phyloP scores from a whole-genome alignment of 2,329 filamentous ascomycete species.

The Biscogniauxia mediterranea region DNA sequence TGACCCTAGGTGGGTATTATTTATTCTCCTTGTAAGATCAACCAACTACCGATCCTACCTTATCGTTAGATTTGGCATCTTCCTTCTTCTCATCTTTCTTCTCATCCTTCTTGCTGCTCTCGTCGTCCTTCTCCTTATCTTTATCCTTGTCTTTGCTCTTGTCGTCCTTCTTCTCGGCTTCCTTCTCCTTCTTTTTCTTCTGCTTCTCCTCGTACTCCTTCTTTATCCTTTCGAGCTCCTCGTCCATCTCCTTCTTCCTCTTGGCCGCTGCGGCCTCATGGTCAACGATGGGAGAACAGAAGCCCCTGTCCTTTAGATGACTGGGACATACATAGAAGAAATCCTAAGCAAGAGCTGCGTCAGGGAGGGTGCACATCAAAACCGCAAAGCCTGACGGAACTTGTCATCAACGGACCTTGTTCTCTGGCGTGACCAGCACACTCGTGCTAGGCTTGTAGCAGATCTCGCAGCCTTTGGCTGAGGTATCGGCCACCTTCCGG shows the following conservation, averaged over 20 bases:
- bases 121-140: conserved; percentile 41
- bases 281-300: conserved; percentile 74
- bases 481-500: conserved; percentile 81
- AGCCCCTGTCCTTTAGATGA: conserved; percentile 80
- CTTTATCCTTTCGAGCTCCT: conserved; percentile 63
- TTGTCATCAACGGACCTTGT: conserved; percentile 60
- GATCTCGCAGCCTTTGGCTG: conserved; percentile 81
- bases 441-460: conserved; percentile 87
- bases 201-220: conserved; percentile 77
- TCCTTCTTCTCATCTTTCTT: conserved; percentile 40
- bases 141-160: conserved; percentile 46
- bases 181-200: conserved; percentile 66
- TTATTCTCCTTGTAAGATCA: conserved; percentile 28
- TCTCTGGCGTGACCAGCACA: conserved; percentile 85
- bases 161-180: conserved; percentile 54
- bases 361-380: conserved; percentile 10
- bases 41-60: conserved; percentile 37
- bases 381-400: conserved; percentile 6
- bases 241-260: conserved; percentile 63
- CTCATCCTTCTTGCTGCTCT: conserved; percentile 35
- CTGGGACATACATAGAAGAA: conserved; percentile 88
- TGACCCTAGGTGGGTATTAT: background rate
- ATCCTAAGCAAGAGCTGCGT: conserved; percentile 48
- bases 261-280: conserved; percentile 63
- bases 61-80: conserved; percentile 31